Evolutionary conservation across 164 flowering plant species (phyloP).

Genomic region (Piper betle): DNA sequence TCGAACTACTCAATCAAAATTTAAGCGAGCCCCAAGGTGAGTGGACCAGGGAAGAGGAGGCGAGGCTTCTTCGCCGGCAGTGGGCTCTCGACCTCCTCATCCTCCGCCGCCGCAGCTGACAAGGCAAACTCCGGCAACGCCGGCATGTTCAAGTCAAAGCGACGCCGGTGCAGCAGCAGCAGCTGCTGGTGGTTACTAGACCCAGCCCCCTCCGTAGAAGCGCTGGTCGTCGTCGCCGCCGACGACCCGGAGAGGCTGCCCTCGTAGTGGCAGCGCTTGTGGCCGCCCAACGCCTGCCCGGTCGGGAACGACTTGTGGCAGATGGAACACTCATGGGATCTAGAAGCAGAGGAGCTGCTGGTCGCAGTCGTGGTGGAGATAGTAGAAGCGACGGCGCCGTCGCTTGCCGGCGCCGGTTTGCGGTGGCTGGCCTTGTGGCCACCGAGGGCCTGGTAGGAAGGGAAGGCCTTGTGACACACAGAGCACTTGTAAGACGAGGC

Average conservation of each 20-base stretch:
- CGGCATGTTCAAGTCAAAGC: conserved; percentile 56
- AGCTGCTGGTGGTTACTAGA: conserved; percentile 1
- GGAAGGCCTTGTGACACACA: conserved; percentile 60
- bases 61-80: conserved; percentile 3
- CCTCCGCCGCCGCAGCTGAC: conserved; percentile 9
- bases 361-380: conserved; percentile 1
- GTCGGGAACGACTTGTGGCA: conserved; percentile 43
- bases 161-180: conserved; percentile 6
- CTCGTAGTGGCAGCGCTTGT: conserved; percentile 60
- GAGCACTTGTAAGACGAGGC: conserved; percentile 33
- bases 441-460: conserved; percentile 78
- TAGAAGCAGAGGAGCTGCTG: conserved; percentile 1
- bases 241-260: conserved; percentile 14
- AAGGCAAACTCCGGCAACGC: conserved; percentile 33
- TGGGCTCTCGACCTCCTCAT: conserved; percentile 42
- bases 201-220: background rate
- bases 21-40: background rate
- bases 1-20: no score
- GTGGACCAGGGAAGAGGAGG: background rate
- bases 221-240: conserved; percentile 6
- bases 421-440: conserved; percentile 93
- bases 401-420: conserved; percentile 15
- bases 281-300: conserved; percentile 70
- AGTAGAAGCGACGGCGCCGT: conserved; percentile 2
- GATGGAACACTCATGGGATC: conserved; percentile 39